These are phyloP conservation scores for Lepidium sativum DNA, from an alignment of 345 rosid genomes.

Conservation along the genomic window DNA sequence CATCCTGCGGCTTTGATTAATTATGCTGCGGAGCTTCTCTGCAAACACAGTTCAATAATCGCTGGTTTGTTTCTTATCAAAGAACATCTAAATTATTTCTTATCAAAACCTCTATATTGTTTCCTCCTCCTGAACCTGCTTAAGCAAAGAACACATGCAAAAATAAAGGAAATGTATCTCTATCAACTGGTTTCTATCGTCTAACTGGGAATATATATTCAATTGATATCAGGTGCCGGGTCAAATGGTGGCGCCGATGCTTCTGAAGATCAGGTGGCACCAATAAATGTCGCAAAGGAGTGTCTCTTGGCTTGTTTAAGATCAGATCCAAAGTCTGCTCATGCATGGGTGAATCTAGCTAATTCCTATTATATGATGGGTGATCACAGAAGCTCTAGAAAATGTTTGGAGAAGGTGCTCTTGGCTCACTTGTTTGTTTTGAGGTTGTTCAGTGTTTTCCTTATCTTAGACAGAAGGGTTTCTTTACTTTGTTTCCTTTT, in stretches of 20 bases:
- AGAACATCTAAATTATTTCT: constrained; percentile 8
- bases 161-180: not conserved
- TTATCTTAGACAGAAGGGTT: constrained; percentile 20
- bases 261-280: constrained; percentile 42
- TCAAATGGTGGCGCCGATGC: constrained; percentile 64
- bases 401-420: constrained; percentile 99
- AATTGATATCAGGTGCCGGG: constrained; percentile 60
- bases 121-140: not conserved
- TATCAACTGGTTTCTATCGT: not conserved
- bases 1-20: constrained; percentile 87
- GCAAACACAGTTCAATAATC: constrained; percentile 63
- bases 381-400: constrained; percentile 80
- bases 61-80: constrained; percentile 55
- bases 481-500: constrained; percentile 11
- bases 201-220: constrained; percentile 2
- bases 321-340: constrained; percentile 80
- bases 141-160: not conserved
- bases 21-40: constrained; percentile 76
- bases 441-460: constrained; percentile 49
- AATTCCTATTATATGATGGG: constrained; percentile 64
- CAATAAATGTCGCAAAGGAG: constrained; percentile 73
- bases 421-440: constrained; percentile 44
- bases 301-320: constrained; percentile 65
- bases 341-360: constrained; percentile 86
- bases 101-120: not conserved